phyloP scores from a whole-genome alignment of 1,284 basidiomycete genomes.

The Microbotryum silenes-acaulis region DNA sequence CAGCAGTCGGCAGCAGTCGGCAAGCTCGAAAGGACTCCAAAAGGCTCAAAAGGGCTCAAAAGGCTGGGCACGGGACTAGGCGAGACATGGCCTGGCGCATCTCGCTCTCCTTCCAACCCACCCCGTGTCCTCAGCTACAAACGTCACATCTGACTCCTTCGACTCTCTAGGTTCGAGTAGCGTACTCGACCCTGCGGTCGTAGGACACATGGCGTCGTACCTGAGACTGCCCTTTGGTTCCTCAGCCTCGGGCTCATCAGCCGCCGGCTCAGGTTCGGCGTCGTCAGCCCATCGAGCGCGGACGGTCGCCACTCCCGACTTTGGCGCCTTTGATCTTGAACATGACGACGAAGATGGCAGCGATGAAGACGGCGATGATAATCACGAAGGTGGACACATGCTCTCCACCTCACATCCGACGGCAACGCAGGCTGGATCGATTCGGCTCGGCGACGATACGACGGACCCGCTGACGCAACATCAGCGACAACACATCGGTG shows the following conservation, averaged over 20 bases:
- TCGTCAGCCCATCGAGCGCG: too few relatives aligned
- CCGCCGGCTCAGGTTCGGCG: not conserved
- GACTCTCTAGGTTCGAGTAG: not conserved
- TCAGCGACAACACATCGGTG: too few relatives aligned
- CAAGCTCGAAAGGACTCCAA: too few relatives aligned
- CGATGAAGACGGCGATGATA: not conserved
- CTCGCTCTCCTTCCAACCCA: too few relatives aligned
- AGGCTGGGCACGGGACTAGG: too few relatives aligned
- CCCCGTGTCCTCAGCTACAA: too few relatives aligned
- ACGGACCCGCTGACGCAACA: not conserved
- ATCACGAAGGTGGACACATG: not conserved
- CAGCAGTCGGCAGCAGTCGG: too few relatives aligned
- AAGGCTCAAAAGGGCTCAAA: too few relatives aligned
- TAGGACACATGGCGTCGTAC: not conserved
- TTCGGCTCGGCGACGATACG: not conserved
- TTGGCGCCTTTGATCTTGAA: constrained; percentile 21
- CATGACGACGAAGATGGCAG: constrained; percentile 13
- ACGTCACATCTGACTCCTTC: too few relatives aligned
- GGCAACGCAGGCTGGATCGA: not conserved
- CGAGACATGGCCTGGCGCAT: too few relatives aligned
- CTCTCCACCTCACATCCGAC: not conserved
- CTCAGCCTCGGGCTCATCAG: not conserved
- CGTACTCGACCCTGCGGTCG: not conserved
- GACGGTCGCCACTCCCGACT: constrained; percentile 1
- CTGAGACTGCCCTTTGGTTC: too few relatives aligned